These are phyloP conservation scores for Ceratocystis ficicola DNA, from an alignment of 2,329 filamentous ascomycete genomes.

Conservation along the genomic window DNA sequence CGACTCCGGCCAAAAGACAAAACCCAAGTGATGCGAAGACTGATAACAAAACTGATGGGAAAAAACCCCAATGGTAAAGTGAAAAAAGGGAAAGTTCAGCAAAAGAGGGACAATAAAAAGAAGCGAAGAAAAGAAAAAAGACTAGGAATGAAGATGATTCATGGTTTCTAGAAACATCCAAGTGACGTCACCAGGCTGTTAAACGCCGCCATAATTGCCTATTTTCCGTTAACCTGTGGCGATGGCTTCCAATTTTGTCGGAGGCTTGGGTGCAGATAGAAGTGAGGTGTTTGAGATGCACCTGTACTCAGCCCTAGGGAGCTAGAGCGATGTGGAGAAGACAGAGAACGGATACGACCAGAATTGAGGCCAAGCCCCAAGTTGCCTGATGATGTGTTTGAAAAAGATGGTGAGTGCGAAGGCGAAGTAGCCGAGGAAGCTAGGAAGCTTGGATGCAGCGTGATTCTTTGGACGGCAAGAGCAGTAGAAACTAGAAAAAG, in stretches of 20 bases:
- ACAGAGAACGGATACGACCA: conserved; percentile 11
- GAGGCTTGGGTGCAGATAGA: conserved; percentile 13
- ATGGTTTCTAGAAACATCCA: not conserved
- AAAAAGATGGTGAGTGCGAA: not conserved
- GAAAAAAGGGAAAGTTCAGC: conserved; percentile 8
- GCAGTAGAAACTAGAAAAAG: conserved; percentile 8
- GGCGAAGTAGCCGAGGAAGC: not conserved
- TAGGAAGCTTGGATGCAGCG: conserved; percentile 3
- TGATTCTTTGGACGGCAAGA: conserved; percentile 14
- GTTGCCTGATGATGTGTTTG: not conserved
- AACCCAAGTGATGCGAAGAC: conserved; percentile 4
- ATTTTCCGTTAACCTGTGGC: not conserved
- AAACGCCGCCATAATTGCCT: not conserved
- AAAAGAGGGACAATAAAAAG: not conserved
- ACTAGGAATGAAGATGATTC: not conserved
- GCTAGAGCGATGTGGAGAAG: conserved; percentile 6
- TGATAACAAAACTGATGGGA: not conserved
- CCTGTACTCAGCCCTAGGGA: conserved; percentile 7
- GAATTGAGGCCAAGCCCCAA: conserved; percentile 5
- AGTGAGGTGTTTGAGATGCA: not conserved
- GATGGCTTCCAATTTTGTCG: conserved; percentile 11
- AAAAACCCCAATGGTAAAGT: not conserved
- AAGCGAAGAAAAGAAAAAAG: not conserved
- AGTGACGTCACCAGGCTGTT: not conserved
- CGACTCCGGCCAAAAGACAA: not conserved